Percentiles rank a stretch among this genome's conserved stretches.
phyloP scores from a whole-genome alignment of 495 filamentous ascomycete species.

The Diplogelasinospora grovesii region DNA sequence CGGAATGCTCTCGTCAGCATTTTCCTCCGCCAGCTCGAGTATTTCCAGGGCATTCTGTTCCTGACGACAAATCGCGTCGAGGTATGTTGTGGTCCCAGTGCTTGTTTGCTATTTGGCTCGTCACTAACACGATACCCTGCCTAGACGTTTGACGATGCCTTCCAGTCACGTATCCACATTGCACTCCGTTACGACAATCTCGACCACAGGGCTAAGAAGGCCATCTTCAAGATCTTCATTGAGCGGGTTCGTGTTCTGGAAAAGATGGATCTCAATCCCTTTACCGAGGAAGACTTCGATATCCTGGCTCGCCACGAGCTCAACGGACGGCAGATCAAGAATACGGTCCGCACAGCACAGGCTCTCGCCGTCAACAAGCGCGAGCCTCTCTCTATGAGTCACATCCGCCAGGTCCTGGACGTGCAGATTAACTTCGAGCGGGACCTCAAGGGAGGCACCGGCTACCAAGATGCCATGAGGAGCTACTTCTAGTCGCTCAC shows the following conservation, averaged over 20 bases:
- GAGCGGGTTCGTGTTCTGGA: constrained; percentile 61
- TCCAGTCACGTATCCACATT: constrained; percentile 55
- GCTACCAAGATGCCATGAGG: constrained; percentile 58
- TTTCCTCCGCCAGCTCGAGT: constrained; percentile 48
- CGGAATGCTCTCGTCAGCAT: constrained; percentile 69
- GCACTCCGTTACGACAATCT: constrained; percentile 78
- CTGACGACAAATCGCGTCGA: constrained; percentile 51
- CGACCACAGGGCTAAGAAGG: constrained; percentile 64
- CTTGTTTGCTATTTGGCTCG: neutral
- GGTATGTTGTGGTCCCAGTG: constrained; percentile 12
- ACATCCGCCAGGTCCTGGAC: constrained; percentile 76
- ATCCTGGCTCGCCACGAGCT: constrained; percentile 61
- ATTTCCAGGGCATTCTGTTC: constrained; percentile 48
- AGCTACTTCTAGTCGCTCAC: constrained; percentile 36
- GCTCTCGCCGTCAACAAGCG: constrained; percentile 74
- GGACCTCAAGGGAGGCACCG: constrained; percentile 60
- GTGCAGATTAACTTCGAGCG: constrained; percentile 77
- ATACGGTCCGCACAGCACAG: constrained; percentile 80
- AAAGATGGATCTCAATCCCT: constrained; percentile 52
- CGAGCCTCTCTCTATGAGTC: constrained; percentile 64
- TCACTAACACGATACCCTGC: constrained; percentile 29
- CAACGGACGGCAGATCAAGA: constrained; percentile 96
- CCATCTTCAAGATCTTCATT: constrained; percentile 81
- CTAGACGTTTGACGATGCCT: constrained; percentile 54
- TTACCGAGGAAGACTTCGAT: constrained; percentile 64